Evolutionary conservation across 1,139 yeast genomes (phyloP).

Genomic region (Protomyces pachydermus): DNA sequence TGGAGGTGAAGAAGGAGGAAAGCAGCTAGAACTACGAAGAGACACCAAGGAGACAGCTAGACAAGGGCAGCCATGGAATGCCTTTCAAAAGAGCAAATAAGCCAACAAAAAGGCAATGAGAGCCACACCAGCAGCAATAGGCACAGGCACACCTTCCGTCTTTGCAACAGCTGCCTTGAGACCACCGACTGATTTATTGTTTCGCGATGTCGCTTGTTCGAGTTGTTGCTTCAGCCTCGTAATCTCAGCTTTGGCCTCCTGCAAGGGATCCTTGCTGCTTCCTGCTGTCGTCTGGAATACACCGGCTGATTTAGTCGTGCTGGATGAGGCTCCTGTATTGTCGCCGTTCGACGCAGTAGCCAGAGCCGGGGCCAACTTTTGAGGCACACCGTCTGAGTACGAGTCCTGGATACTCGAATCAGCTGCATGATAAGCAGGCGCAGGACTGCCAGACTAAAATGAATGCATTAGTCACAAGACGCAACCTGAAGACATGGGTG

Average conservation of each 20-base stretch:
- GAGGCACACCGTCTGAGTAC: background rate
- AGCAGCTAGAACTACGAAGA: background rate
- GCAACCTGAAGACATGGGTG: background rate
- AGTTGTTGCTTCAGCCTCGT: constrained; percentile 33
- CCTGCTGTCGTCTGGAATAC: background rate
- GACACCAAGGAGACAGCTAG: too few species aligned
- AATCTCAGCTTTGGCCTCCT: constrained; percentile 31
- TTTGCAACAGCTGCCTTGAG: constrained; percentile 29
- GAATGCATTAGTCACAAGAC: background rate
- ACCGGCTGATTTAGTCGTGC: background rate
- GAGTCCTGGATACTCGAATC: constrained; percentile 31
- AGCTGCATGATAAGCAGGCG: constrained; percentile 25
- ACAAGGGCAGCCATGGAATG: background rate
- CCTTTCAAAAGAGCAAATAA: constrained; percentile 51
- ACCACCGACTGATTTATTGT: constrained; percentile 31
- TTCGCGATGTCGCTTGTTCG: constrained; percentile 25
- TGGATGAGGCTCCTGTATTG: background rate
- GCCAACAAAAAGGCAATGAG: constrained; percentile 57
- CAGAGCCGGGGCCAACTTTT: background rate
- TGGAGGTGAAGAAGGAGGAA: background rate
- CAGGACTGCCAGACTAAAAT: constrained; percentile 18
- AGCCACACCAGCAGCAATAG: constrained; percentile 50
- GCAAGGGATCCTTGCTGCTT: background rate
- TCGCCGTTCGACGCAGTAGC: background rate
- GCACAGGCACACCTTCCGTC: constrained; percentile 49